Evolutionary conservation across 2,329 filamentous ascomycete genomes (phyloP).

Genomic region (Sporothrix sp.): DNA sequence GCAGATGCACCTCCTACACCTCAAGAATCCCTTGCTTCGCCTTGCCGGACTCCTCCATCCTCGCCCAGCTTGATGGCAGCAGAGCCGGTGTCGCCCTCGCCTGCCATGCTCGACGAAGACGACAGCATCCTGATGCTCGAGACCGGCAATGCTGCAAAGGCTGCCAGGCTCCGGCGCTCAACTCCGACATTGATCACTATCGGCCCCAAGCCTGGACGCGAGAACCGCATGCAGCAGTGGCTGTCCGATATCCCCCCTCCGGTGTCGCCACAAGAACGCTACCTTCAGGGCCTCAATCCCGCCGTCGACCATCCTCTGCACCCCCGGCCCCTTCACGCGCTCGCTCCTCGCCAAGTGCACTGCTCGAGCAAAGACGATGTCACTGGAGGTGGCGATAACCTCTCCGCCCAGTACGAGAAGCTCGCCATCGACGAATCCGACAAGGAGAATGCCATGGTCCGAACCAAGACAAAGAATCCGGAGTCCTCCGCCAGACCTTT

Average conservation of each 20-base stretch:
- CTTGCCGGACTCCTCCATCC: not conserved
- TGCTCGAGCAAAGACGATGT: not conserved
- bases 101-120: not conserved
- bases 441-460: conserved; percentile 10
- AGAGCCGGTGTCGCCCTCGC: not conserved
- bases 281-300: conserved; percentile 16
- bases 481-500: too few species aligned
- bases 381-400: not conserved
- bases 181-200: conserved; percentile 2
- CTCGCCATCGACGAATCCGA: conserved; percentile 5
- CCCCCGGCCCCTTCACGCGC: conserved; percentile 15
- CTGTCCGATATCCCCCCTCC: conserved; percentile 16
- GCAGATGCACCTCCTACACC: conserved; percentile 26
- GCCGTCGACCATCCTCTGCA: conserved; percentile 17
- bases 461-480: too few species aligned
- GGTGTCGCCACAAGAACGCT: conserved; percentile 17
- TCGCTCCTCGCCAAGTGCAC: not conserved
- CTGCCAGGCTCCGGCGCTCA: not conserved
- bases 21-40: conserved; percentile 10
- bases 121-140: not conserved
- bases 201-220: not conserved
- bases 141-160: not conserved
- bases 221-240: conserved; percentile 17
- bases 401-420: conserved; percentile 6
- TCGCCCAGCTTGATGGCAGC: not conserved